Percentiles rank a stretch among this genome's conserved stretches.
phyloP scores from a whole-genome alignment of 2,329 filamentous ascomycete species.

The Nemania sp. region DNA sequence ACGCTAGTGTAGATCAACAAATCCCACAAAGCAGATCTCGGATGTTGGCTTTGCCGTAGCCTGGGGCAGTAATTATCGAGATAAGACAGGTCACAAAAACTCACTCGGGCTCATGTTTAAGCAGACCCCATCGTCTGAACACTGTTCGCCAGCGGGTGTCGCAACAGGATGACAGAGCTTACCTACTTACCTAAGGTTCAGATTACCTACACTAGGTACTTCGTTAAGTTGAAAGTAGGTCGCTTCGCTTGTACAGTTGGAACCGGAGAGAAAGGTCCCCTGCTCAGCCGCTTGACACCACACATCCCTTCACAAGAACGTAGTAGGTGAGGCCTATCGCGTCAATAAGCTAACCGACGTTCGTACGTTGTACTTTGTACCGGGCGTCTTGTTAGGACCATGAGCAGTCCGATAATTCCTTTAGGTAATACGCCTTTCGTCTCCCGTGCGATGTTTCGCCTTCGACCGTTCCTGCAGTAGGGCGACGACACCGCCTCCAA shows the following conservation, averaged over 20 bases:
- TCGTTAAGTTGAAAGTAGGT: neutral
- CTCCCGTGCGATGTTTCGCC: constrained; percentile 29
- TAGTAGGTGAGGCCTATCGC: constrained; percentile 21
- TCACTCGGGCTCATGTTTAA: neutral
- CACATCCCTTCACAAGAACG: neutral
- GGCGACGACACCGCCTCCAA: constrained; percentile 27
- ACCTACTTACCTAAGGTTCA: no score
- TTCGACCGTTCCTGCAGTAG: constrained; percentile 40
- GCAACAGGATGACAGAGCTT: no score
- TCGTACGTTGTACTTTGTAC: constrained; percentile 5
- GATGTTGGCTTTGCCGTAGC: neutral
- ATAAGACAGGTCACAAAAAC: neutral
- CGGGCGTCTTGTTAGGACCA: constrained; percentile 10
- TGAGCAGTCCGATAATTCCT: neutral
- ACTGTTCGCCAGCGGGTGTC: no score
- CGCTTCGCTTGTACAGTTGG: neutral
- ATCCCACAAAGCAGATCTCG: constrained; percentile 13
- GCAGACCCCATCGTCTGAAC: neutral
- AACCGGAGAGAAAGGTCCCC: neutral
- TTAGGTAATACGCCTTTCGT: neutral
- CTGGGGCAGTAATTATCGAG: neutral
- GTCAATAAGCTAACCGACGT: constrained; percentile 19
- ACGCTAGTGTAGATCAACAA: constrained; percentile 1
- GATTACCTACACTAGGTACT: no score
- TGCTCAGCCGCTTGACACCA: constrained; percentile 18